These are phyloP conservation scores for Evansstolkia leycettana DNA, from an alignment of 495 filamentous ascomycete genomes.

Conservation along the genomic window DNA sequence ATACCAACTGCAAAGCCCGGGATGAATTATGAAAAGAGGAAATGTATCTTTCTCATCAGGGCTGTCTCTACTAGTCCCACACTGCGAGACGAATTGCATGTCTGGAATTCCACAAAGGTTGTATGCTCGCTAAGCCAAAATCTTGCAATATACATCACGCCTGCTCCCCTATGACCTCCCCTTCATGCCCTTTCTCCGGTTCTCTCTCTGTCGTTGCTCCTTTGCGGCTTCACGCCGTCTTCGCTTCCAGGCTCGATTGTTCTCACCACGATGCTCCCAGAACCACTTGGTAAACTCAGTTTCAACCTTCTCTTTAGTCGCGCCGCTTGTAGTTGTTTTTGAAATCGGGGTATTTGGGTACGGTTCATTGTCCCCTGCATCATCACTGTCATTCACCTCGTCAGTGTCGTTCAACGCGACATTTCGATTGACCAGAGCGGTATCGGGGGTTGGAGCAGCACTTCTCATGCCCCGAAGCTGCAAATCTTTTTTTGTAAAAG, in stretches of 20 bases:
- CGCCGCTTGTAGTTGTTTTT: conserved; percentile 11
- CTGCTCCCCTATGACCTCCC: conserved; percentile 19
- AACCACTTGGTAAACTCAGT: conserved; percentile 82
- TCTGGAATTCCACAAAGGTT: too few relatives aligned
- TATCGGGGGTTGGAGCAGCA: conserved; percentile 91
- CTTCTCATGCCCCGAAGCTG: conserved; percentile 61
- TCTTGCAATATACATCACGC: not conserved
- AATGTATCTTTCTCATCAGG: too few relatives aligned
- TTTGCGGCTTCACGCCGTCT: conserved; percentile 69
- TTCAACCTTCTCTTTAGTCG: conserved; percentile 26
- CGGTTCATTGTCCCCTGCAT: conserved; percentile 23
- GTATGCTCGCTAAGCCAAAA: not conserved
- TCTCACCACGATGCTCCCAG: conserved; percentile 80
- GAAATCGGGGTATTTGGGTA: conserved; percentile 18
- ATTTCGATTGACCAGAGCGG: conserved; percentile 49
- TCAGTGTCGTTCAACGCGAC: conserved; percentile 16
- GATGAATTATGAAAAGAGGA: too few relatives aligned
- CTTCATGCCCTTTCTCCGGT: conserved; percentile 46
- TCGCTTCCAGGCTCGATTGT: conserved; percentile 86
- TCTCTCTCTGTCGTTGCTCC: conserved; percentile 78
- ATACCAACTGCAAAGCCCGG: too few relatives aligned
- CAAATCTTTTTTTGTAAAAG: conserved; percentile 66
- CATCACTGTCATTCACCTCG: conserved; percentile 6
- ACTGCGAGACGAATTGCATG: too few relatives aligned
- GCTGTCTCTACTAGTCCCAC: too few relatives aligned